These are phyloP conservation scores for Fusarium sambucinum DNA, from an alignment of 2,329 filamentous ascomycete species.

Conservation along the genomic window DNA sequence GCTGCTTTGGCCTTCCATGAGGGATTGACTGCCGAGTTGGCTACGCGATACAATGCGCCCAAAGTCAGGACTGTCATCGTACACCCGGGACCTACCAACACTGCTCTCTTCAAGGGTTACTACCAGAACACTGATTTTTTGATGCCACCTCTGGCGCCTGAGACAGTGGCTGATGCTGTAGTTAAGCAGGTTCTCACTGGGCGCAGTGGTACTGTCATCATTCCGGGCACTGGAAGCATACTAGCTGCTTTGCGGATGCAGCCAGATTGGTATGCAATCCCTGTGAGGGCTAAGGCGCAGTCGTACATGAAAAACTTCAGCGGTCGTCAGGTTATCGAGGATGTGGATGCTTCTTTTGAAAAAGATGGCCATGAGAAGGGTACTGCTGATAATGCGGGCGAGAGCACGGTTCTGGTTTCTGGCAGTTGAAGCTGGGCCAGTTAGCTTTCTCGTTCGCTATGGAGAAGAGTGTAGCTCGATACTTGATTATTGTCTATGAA, in stretches of 20 bases:
- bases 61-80: conserved; percentile 75
- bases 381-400: conserved; percentile 47
- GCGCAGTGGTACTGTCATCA: conserved; percentile 61
- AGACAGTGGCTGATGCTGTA: conserved; percentile 61
- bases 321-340: conserved; percentile 62
- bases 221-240: conserved; percentile 57
- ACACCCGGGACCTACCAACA: conserved; percentile 62
- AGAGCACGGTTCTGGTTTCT: conserved; percentile 56
- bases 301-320: conserved; percentile 59
- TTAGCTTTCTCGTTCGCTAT: background rate
- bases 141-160: conserved; percentile 54
- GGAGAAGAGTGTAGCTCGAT: background rate
- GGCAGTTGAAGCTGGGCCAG: conserved; percentile 28
- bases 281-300: conserved; percentile 59
- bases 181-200: conserved; percentile 63
- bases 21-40: conserved; percentile 69
- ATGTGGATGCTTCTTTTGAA: conserved; percentile 57
- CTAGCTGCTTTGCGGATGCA: conserved; percentile 62
- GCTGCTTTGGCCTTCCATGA: conserved; percentile 77
- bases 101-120: conserved; percentile 60
- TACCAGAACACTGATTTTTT: conserved; percentile 61
- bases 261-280: conserved; percentile 73
- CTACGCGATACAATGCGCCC: conserved; percentile 70
- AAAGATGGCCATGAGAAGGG: conserved; percentile 24
- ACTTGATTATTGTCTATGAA: background rate